Conservation (phyloP, 23 red algal species). For the Cyanidioschyzon merolae region DNA sequence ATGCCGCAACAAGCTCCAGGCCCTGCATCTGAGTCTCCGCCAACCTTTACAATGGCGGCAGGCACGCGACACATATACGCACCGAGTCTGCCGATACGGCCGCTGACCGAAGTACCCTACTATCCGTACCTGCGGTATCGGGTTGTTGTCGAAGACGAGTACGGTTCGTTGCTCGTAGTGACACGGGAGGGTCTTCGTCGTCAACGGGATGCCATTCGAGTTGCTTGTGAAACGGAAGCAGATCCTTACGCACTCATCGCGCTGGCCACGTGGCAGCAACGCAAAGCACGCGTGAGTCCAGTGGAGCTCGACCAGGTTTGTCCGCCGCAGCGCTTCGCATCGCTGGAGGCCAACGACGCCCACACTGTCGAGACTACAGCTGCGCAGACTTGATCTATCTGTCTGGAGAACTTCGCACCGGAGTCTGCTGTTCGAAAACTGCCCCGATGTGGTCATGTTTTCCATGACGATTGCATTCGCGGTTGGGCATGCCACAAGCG, state of each 20-base stretch:
- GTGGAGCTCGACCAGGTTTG: background rate
- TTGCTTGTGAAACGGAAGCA: background rate
- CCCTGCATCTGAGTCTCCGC: background rate
- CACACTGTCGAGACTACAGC: background rate
- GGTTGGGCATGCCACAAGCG: constrained; percentile 13
- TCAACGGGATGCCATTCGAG: background rate
- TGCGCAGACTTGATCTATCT: background rate
- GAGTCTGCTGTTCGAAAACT: background rate
- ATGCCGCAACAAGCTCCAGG: too few species aligned
- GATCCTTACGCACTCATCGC: background rate
- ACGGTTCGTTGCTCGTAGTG: background rate
- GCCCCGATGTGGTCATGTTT: constrained; percentile 6
- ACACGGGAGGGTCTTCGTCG: constrained; percentile 2
- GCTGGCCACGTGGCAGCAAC: background rate
- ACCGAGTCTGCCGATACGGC: background rate
- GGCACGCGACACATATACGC: background rate
- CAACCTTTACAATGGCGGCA: background rate
- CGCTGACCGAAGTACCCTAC: background rate
- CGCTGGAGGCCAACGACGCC: background rate
- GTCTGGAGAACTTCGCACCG: background rate
- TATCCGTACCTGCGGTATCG: constrained; percentile 13
- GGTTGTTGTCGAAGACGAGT: constrained; percentile 4
- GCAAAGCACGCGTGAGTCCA: background rate
- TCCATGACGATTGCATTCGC: constrained; percentile 8
- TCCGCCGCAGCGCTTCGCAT: background rate